Conservation (phyloP, 805 yeast species). For the Jamesozyma jinghongensis region DNA sequence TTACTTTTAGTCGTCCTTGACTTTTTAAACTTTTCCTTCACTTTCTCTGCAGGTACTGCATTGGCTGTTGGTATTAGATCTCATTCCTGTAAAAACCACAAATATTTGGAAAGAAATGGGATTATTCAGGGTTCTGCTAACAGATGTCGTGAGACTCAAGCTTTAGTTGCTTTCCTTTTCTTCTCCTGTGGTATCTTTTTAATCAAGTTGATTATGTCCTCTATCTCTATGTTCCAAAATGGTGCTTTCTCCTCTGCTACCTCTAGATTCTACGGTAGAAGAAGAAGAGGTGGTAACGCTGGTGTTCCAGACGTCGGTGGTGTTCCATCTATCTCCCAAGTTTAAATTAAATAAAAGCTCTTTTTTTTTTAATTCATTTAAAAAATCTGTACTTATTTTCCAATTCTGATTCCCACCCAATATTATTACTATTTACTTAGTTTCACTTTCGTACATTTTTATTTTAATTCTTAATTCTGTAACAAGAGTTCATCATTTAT, state of each 20-base stretch:
- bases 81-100: slow-evolving; percentile 72
- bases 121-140: slow-evolving; percentile 66
- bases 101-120: slow-evolving; percentile 54
- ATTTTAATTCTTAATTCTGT: too few relatives aligned
- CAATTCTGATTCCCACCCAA: too few relatives aligned
- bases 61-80: slow-evolving; percentile 82
- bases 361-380: not conserved
- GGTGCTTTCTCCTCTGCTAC: slow-evolving; percentile 18
- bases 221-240: slow-evolving; percentile 13
- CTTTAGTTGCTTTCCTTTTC: slow-evolving; percentile 72
- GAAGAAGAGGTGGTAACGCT: slow-evolving; percentile 31
- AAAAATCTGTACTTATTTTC: not conserved
- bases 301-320: slow-evolving; percentile 39
- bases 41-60: slow-evolving; percentile 91
- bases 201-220: slow-evolving; percentile 43
- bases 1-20: slow-evolving; percentile 64
- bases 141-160: slow-evolving; percentile 95
- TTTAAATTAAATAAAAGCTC: slow-evolving; percentile 33
- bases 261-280: slow-evolving; percentile 28
- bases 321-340: slow-evolving; percentile 86
- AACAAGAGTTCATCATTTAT: too few relatives aligned
- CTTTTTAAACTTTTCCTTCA: slow-evolving; percentile 81
- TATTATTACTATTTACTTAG: too few relatives aligned
- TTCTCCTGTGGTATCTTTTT: slow-evolving; percentile 71
- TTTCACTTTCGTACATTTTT: too few relatives aligned